Evolutionary conservation across 2,329 filamentous ascomycete species (phyloP).

Genomic region (Aspergillus ochraceoroseus): DNA sequence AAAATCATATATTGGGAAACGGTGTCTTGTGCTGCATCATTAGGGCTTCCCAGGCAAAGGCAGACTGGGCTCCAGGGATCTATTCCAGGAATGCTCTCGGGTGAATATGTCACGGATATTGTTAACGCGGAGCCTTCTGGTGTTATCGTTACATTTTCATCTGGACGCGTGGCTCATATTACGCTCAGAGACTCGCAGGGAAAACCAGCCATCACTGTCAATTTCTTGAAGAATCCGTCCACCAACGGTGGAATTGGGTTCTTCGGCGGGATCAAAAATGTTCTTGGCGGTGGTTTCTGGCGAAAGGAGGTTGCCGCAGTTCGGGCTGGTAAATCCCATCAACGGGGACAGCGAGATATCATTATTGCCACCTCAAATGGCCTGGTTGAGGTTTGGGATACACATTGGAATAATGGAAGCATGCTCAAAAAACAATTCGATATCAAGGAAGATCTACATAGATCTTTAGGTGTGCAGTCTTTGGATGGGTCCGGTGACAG

Average conservation of each 20-base stretch:
- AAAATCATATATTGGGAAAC: conserved; percentile 94
- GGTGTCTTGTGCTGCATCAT: conserved; percentile 78
- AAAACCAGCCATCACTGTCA: conserved; percentile 70
- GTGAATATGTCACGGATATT: conserved; percentile 72
- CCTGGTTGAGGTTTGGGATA: conserved; percentile 76
- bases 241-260: conserved; percentile 55
- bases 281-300: conserved; percentile 63
- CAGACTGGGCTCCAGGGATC: conserved; percentile 71
- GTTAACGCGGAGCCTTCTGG: conserved; percentile 81
- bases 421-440: conserved; percentile 69
- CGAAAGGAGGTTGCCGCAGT: conserved; percentile 77
- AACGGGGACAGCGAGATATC: conserved; percentile 78
- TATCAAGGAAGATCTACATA: conserved; percentile 59
- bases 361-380: conserved; percentile 74
- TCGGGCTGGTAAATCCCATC: conserved; percentile 63
- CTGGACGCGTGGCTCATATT: conserved; percentile 79
- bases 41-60: conserved; percentile 77
- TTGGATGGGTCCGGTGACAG: conserved; percentile 51
- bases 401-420: conserved; percentile 82
- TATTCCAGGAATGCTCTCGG: conserved; percentile 68
- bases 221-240: conserved; percentile 64
- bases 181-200: conserved; percentile 82
- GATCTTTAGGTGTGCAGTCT: conserved; percentile 56
- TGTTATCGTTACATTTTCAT: conserved; percentile 79
- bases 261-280: conserved; percentile 74